Percentiles rank a stretch among this genome's conserved stretches.
phyloP scores from a whole-genome alignment of 805 yeast genomes.

The Saccharomycopsis sp. region DNA sequence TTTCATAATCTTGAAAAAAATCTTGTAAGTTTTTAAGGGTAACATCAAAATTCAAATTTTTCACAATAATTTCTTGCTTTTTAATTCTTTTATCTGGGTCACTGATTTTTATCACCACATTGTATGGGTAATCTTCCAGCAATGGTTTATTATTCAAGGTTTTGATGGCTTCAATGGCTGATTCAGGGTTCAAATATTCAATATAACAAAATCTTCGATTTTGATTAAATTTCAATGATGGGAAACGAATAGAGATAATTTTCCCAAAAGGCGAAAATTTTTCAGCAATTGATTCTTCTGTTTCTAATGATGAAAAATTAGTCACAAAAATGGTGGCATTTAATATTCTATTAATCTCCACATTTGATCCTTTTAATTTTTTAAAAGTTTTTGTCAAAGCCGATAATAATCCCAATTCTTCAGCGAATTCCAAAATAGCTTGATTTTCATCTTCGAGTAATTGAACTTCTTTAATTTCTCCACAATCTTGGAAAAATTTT shows the following conservation, averaged over 20 bases:
- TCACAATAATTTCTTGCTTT: slow-evolving; percentile 23
- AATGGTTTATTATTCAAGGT: slow-evolving; percentile 30
- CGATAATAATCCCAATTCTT: slow-evolving; percentile 36
- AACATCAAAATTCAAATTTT: slow-evolving; percentile 40
- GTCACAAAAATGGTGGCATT: slow-evolving; percentile 60
- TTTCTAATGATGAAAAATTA: slow-evolving; percentile 54
- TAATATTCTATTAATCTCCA: slow-evolving; percentile 35
- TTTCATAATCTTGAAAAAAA: slow-evolving; percentile 41
- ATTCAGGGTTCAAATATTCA: slow-evolving; percentile 37
- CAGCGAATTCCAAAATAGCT: slow-evolving; percentile 52
- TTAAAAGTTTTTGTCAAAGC: slow-evolving; percentile 55
- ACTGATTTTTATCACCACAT: slow-evolving; percentile 49
- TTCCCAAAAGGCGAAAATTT: slow-evolving; percentile 33
- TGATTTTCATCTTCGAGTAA: slow-evolving; percentile 20
- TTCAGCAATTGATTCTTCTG: slow-evolving; percentile 28
- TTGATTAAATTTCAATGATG: slow-evolving; percentile 44
- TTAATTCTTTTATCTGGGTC: slow-evolving; percentile 44
- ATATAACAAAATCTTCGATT: slow-evolving; percentile 66
- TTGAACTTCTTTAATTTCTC: slow-evolving; percentile 33
- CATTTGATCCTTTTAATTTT: slow-evolving; percentile 29
- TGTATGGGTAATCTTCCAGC: slow-evolving; percentile 26
- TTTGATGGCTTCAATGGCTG: slow-evolving; percentile 34
- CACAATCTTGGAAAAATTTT: slow-evolving; percentile 50
- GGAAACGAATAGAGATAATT: slow-evolving; percentile 47
- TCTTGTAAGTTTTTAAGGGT: slow-evolving; percentile 18